Base-by-base conservation (phyloP, 2,329 filamentous ascomycete genomes). In the Aspergillus calidoustus region DNA sequence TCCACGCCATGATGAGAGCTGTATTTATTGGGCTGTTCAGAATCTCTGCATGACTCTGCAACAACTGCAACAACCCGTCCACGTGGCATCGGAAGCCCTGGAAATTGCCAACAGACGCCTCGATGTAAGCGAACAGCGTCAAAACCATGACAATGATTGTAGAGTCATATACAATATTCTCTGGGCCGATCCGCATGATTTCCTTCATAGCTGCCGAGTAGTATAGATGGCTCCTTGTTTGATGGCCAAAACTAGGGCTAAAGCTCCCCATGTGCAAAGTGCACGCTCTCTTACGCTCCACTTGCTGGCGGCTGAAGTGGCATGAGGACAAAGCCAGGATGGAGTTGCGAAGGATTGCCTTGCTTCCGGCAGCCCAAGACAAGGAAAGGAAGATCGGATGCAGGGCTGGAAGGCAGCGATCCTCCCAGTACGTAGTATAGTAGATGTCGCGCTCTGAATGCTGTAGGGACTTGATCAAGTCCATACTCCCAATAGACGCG, bases 391-490 rank as follows among this genome's bases (percentile, higher is more conserved):
- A 71, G 13, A 70, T 54, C 1, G 69, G 69, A 48, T 71, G 68
- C 31, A 71, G 49, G 6, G 69, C 68, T 28, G 69, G 66, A 28
- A 71, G 55, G 52, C 69, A 71, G 13, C 23, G 38, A 38, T 66
- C 65, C 47, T 71, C 69, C 69, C 69, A 71, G 49, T 69, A 68
- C 3, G 69, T 71, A 1, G 65, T 59, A 25, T 71, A 71, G 44
- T 69, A 71, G 4, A 71, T 19, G 59, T 71, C 66, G 43, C 69
- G 53, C 13, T 71, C 68, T 1, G 66, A 63, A 15, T 61, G 56
- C 25, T 70, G 68, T 15, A 71, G 34, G 1, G 69, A 70, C 25
- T 49, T 55, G n/a, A 68, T 38, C 9, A 38, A 1, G 7, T 13
- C 56, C 19, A 19, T 19, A 19, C 19, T 19, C 19, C 19, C 19